phyloP scores from a whole-genome alignment of 352 stramenopile species.

The Globisporangium splendens region DNA sequence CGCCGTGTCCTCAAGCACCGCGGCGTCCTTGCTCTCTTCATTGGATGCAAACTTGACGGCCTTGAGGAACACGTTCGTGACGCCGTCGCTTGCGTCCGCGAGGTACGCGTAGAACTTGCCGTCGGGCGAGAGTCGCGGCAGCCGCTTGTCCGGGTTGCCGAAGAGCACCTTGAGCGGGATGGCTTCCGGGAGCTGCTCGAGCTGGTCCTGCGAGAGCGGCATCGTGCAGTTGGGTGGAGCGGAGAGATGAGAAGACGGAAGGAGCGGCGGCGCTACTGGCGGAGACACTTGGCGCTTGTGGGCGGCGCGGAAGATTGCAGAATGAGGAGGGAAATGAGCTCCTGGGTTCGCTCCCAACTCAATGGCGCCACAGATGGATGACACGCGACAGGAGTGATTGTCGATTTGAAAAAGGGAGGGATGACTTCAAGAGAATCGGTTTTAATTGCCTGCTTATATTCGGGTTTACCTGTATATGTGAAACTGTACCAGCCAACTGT shows the following conservation, averaged over 20 bases:
- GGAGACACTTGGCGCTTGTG: neutral
- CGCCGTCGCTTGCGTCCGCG: conserved; percentile 30
- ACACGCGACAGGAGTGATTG: too few relatives aligned
- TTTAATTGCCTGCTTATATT: too few relatives aligned
- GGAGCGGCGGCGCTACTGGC: neutral
- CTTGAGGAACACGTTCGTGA: conserved; percentile 48
- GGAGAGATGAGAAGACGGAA: neutral
- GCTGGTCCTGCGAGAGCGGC: conserved; percentile 11
- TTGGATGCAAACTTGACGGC: conserved; percentile 21
- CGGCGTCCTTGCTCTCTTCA: conserved; percentile 17
- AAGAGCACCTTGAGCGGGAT: conserved; percentile 48
- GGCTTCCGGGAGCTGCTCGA: conserved; percentile 20
- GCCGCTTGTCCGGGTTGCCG: conserved; percentile 41
- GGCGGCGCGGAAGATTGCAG: conserved; percentile 2
- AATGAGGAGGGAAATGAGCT: neutral
- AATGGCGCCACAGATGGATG: too few relatives aligned
- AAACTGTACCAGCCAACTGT: too few relatives aligned
- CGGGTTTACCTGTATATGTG: too few relatives aligned
- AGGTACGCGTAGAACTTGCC: conserved; percentile 47
- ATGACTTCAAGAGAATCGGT: too few relatives aligned
- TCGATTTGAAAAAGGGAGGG: too few relatives aligned
- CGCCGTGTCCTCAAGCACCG: conserved; percentile 17
- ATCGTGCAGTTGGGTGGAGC: neutral
- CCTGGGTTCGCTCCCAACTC: too few relatives aligned
- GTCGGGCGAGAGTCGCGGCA: conserved; percentile 40